Conservation (phyloP, 192 early-diverging fungal species). For the Mycoemilia scoparia region DNA sequence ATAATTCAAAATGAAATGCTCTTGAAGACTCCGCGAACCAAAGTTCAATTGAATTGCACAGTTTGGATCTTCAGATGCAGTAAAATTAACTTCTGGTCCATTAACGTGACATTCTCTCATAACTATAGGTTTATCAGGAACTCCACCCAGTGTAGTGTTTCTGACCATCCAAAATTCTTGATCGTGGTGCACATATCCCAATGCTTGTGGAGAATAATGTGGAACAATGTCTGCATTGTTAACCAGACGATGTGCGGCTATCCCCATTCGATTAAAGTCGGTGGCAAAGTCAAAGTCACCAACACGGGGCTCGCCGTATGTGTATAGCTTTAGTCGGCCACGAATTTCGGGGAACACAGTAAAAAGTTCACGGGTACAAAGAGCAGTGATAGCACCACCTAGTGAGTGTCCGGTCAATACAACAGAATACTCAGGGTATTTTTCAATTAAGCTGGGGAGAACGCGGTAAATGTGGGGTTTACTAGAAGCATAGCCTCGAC, state of each 20-base stretch:
- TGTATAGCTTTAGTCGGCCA: constrained; percentile 2
- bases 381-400: constrained; percentile 22
- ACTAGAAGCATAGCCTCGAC: constrained; percentile 14
- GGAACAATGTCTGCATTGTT: background rate
- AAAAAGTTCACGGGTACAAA: constrained; percentile 20
- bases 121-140: too few relatives aligned
- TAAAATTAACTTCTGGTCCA: too few relatives aligned
- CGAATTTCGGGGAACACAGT: constrained; percentile 5
- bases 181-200: background rate
- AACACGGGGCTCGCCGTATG: constrained; percentile 1
- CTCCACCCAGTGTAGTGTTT: too few relatives aligned
- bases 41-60: too few relatives aligned
- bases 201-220: background rate
- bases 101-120: too few relatives aligned
- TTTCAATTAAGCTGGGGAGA: constrained; percentile 3
- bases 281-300: background rate
- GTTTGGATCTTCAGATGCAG: too few relatives aligned
- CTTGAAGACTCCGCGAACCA: too few relatives aligned
- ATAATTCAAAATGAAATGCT: too few relatives aligned
- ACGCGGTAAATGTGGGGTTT: constrained; percentile 2
- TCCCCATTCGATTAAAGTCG: background rate
- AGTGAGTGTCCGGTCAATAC: constrained; percentile 32
- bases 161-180: background rate
- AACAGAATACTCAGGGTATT: constrained; percentile 14
- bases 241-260: constrained; percentile 5